These are phyloP conservation scores for Salix suchowensis DNA, from an alignment of 345 rosid genomes.

Conservation along the genomic window DNA sequence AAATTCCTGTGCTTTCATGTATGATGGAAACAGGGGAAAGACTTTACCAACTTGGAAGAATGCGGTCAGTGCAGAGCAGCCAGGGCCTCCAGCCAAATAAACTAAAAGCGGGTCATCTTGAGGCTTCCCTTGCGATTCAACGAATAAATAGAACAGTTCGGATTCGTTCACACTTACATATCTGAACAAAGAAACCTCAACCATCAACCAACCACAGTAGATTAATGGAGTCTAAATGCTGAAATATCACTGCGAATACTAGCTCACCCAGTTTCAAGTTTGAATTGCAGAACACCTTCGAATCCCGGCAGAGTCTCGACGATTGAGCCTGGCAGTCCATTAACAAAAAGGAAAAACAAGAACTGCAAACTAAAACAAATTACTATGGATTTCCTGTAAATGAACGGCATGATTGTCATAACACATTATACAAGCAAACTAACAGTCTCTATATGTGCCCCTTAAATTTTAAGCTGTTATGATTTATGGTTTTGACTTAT, in stretches of 20 bases:
- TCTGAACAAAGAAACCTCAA: neutral
- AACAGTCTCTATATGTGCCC: neutral
- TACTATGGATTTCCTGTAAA: neutral
- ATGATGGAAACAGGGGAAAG: neutral
- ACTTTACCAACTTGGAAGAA: slow-evolving; percentile 25
- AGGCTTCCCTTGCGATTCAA: slow-evolving; percentile 22
- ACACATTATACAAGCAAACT: neutral
- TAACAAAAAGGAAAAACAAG: neutral
- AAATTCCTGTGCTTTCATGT: too few species aligned
- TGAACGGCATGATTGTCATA: neutral
- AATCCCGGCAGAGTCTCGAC: slow-evolving; percentile 10
- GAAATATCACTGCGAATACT: neutral
- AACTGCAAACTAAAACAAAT: neutral
- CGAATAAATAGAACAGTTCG: slow-evolving; percentile 28
- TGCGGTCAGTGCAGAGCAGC: slow-evolving; percentile 25
- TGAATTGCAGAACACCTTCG: neutral
- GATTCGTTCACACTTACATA: slow-evolving; percentile 17
- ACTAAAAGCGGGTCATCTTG: slow-evolving; percentile 18
- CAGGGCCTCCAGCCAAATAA: slow-evolving; percentile 29
- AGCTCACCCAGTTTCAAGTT: slow-evolving; percentile 19
- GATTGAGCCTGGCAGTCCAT: neutral
- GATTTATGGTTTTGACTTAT: neutral
- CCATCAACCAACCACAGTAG: neutral
- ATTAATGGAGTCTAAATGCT: neutral
- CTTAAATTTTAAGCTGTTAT: too few species aligned